Evolutionary conservation across 2,329 filamentous ascomycete genomes (phyloP).

Genomic region (Neodidymelliopsis sp.): DNA sequence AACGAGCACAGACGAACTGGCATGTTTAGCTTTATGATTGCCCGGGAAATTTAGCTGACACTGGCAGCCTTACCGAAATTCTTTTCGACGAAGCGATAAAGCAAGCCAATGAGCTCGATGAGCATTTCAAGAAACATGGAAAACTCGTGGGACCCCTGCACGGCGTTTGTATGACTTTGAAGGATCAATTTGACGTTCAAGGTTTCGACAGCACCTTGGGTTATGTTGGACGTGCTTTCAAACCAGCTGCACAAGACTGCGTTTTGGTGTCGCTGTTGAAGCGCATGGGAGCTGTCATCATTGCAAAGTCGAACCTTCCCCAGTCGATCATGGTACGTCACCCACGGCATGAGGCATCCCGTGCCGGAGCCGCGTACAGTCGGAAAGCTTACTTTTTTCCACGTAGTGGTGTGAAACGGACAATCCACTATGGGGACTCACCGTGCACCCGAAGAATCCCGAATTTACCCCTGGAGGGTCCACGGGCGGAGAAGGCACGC

Average conservation of each 20-base stretch:
- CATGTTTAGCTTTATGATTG: conserved; percentile 53
- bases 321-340: conserved; percentile 61
- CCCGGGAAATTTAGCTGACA: conserved; percentile 58
- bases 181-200: conserved; percentile 59
- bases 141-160: conserved; percentile 56
- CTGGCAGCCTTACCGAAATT: conserved; percentile 55
- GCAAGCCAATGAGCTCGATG: conserved; percentile 52
- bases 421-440: conserved; percentile 68
- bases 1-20: conserved; percentile 53
- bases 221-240: conserved; percentile 68
- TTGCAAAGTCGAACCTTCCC: conserved; percentile 62
- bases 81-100: conserved; percentile 55
- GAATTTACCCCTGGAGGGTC: conserved; percentile 63
- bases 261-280: conserved; percentile 66
- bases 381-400: conserved; percentile 53
- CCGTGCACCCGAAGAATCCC: conserved; percentile 64
- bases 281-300: conserved; percentile 57
- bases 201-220: conserved; percentile 62
- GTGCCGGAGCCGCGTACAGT: conserved; percentile 22
- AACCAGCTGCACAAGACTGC: conserved; percentile 59
- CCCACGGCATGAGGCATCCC: conserved; percentile 2
- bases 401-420: conserved; percentile 66
- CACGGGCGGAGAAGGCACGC: conserved; percentile 66
- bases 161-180: conserved; percentile 57
- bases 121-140: conserved; percentile 45